These are phyloP conservation scores for Cicer yamashitae DNA, from an alignment of 306 rosid genomes.

Conservation along the genomic window DNA sequence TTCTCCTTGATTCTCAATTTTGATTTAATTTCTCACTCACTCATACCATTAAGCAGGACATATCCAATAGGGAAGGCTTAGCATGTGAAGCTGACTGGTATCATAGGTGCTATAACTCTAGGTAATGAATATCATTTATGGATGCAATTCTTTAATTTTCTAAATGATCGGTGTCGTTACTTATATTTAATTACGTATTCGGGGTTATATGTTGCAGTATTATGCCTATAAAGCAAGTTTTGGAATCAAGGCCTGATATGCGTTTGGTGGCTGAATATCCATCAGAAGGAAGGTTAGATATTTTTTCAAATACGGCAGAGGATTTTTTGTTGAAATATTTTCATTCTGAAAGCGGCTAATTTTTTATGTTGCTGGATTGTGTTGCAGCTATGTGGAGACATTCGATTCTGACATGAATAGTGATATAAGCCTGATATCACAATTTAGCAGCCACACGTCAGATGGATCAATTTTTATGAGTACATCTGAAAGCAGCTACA, in stretches of 20 bases:
- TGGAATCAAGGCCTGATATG: constrained; percentile 82
- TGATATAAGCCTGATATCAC: constrained; percentile 74
- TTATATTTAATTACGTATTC: constrained; percentile 31
- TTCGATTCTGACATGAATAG: constrained; percentile 71
- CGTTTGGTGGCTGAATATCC: constrained; percentile 90
- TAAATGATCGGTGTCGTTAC: neutral
- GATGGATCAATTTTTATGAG: constrained; percentile 79
- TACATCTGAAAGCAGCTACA: constrained; percentile 91
- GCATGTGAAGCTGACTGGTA: constrained; percentile 94
- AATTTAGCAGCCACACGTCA: constrained; percentile 70
- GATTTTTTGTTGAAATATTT: neutral
- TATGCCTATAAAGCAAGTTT: constrained; percentile 71
- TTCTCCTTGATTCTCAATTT: constrained; percentile 36
- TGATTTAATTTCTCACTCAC: constrained; percentile 42
- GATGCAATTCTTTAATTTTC: constrained; percentile 30
- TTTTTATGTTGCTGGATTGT: constrained; percentile 47
- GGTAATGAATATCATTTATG: constrained; percentile 55
- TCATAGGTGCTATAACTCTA: constrained; percentile 74
- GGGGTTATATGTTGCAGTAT: constrained; percentile 60
- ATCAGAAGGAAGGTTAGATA: constrained; percentile 84
- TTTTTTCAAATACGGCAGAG: constrained; percentile 32
- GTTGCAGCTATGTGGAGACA: constrained; percentile 78
- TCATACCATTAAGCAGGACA: constrained; percentile 68
- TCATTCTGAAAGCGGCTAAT: constrained; percentile 34
- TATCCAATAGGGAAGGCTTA: constrained; percentile 98